Evolutionary conservation across 2,329 filamentous ascomycete species (phyloP).

Genomic region (Arthrobotrys conoides): DNA sequence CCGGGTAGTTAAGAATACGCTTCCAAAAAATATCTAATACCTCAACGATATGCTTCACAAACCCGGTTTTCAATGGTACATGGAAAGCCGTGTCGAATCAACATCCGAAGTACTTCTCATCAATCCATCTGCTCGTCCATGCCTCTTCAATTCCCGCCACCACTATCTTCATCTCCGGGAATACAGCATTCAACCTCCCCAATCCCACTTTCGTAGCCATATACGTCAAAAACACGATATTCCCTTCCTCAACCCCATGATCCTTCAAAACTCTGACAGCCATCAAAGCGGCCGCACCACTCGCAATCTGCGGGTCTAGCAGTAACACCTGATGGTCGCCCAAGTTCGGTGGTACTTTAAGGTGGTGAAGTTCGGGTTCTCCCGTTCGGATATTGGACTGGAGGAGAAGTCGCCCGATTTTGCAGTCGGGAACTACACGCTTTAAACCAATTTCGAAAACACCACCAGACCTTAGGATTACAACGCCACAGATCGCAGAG

Average conservation of each 20-base stretch:
- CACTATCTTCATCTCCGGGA: constrained; percentile 87
- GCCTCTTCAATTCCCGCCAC: constrained; percentile 85
- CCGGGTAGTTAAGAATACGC: background rate
- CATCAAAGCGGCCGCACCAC: constrained; percentile 88
- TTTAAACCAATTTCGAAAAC: constrained; percentile 89
- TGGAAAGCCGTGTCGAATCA: constrained; percentile 41
- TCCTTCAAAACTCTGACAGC: constrained; percentile 95
- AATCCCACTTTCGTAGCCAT: constrained; percentile 87
- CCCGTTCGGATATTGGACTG: constrained; percentile 87
- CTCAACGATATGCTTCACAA: background rate
- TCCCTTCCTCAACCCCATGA: constrained; percentile 86
- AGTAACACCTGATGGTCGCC: constrained; percentile 82
- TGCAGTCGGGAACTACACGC: constrained; percentile 91
- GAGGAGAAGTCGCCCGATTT: constrained; percentile 88
- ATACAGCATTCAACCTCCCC: constrained; percentile 88
- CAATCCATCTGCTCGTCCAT: constrained; percentile 81
- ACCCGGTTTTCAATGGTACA: background rate
- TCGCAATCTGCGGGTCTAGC: constrained; percentile 94
- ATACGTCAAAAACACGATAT: constrained; percentile 93
- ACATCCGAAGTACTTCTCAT: constrained; percentile 64
- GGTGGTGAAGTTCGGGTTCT: constrained; percentile 92
- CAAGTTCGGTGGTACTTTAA: constrained; percentile 83
- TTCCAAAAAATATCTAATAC: background rate
- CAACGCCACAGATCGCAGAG: constrained; percentile 85
- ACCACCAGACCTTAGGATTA: constrained; percentile 88